Evolutionary conservation across 805 yeast species (phyloP), one percentile per base, ranked within the genome.

Genomic region (Ogataea pignaliae): DNA sequence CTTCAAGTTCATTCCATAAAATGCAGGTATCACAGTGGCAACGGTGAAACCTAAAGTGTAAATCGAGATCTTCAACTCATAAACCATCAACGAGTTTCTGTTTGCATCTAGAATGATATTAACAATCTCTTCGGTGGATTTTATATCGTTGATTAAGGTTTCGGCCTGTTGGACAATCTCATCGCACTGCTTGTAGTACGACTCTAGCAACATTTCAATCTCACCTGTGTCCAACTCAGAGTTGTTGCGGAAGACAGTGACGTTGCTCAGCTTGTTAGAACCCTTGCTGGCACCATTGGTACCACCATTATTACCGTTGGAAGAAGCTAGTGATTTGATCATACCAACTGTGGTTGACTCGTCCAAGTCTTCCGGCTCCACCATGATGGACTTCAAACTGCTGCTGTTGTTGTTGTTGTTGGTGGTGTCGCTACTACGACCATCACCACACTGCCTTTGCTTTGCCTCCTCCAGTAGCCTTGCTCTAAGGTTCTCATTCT

Each of bases 121-220:
- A 46, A 88, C 90, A 59, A 90, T 87, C 56, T 90, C 97, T 59
- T 89, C 97, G 0, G 97, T 90, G 13, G 93, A 86, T 57, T 81
- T 81, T 54, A 90, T 88, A 59, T 90, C 95, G 53, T 81, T 82
- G 16, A 86, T 78, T 44, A 89, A 68, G 3, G 91, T 83, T 36
- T 87, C 95, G 0, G 95, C 83, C 54, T 86, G 91, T 63, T 90
- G 97, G 7, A 89, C 97, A 53, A 85, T 81, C 66, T 90, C 97
- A 59, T 90, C 97, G 59, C 91, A 84, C 55, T 89, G 97, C 46
- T 85, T 84, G 64, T 87, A 89, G 65, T 90, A 90, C 0, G 96
- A 79, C 59, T 90, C 97, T 16, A 90, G 61, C 40, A 90, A 70
- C 83, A 89, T 84, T 63, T 90, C 97, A 16, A 88, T 74, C 54